These are phyloP conservation scores for Botrytis medusae DNA, from an alignment of 2,329 filamentous ascomycete species.

Conservation along the genomic window DNA sequence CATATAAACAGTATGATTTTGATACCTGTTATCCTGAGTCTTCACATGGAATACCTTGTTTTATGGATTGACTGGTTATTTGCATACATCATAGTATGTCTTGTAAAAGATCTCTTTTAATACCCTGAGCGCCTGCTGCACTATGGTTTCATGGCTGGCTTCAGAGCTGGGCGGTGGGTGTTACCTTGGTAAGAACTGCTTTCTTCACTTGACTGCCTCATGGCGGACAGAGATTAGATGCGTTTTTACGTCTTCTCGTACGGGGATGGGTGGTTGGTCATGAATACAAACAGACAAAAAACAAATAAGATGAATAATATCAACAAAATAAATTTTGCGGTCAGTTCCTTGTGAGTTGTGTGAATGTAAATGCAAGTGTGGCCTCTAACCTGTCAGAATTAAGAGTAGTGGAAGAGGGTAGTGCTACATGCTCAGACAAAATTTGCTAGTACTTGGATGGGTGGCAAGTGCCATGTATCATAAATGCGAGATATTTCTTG, in stretches of 20 bases:
- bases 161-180: neutral
- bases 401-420: neutral
- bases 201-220: neutral
- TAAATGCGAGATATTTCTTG: neutral
- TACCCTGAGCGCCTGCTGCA: neutral
- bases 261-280: neutral
- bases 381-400: neutral
- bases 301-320: slow-evolving; percentile 10
- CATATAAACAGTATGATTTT: slow-evolving; percentile 2
- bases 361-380: neutral
- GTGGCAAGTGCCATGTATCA: neutral
- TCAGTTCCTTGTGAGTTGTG: neutral
- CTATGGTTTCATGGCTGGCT: neutral
- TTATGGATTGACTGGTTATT: slow-evolving; percentile 11
- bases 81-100: neutral
- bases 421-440: neutral
- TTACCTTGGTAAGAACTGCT: neutral
- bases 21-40: neutral
- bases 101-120: slow-evolving; percentile 5
- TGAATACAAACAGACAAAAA: neutral
- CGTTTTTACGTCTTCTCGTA: neutral
- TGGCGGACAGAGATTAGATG: neutral
- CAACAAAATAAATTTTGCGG: neutral
- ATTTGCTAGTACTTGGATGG: neutral
- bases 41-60: slow-evolving; percentile 5